These are phyloP conservation scores for Umbelopsis ramanniana DNA, from an alignment of 192 early-diverging fungal species.

Conservation along the genomic window DNA sequence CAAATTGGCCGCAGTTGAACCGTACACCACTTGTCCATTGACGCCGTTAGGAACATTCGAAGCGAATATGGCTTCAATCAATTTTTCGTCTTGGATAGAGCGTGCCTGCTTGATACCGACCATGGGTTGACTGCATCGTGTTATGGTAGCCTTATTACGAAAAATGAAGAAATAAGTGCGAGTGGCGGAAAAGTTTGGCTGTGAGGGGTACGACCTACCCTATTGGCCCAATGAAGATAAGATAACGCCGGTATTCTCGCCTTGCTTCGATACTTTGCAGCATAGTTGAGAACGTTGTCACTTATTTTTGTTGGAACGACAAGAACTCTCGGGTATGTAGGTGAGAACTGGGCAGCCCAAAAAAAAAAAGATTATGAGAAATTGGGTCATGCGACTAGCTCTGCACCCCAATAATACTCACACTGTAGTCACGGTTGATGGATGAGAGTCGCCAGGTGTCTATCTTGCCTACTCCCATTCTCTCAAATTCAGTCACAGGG, in stretches of 20 bases:
- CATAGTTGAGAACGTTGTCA: conserved; percentile 88
- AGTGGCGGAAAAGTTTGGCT: too few relatives aligned
- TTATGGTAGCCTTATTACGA: conserved; percentile 74
- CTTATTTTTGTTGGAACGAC: conserved; percentile 88
- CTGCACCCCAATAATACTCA: conserved; percentile 32
- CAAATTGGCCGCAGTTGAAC: conserved; percentile 66
- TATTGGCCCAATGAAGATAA: conserved; percentile 86
- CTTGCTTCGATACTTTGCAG: conserved; percentile 90
- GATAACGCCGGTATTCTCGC: conserved; percentile 85
- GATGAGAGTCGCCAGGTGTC: conserved; percentile 80
- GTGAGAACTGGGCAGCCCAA: conserved; percentile 70
- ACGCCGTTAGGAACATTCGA: conserved; percentile 55
- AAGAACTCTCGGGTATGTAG: conserved; percentile 85
- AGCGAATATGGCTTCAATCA: conserved; percentile 90
- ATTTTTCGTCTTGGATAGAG: conserved; percentile 96
- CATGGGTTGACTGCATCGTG: conserved; percentile 93
- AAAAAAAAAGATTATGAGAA: conserved; percentile 8
- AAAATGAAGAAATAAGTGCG: background rate
- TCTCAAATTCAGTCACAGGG: conserved; percentile 74
- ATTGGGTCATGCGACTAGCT: conserved; percentile 2
- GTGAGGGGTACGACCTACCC: conserved; percentile 43
- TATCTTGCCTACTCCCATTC: conserved; percentile 80
- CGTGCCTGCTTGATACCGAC: conserved; percentile 94
- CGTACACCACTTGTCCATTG: conserved; percentile 50
- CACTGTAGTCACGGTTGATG: conserved; percentile 76